These are phyloP conservation scores for Acer campestre DNA, from an alignment of 345 rosid genomes.

Conservation along the genomic window DNA sequence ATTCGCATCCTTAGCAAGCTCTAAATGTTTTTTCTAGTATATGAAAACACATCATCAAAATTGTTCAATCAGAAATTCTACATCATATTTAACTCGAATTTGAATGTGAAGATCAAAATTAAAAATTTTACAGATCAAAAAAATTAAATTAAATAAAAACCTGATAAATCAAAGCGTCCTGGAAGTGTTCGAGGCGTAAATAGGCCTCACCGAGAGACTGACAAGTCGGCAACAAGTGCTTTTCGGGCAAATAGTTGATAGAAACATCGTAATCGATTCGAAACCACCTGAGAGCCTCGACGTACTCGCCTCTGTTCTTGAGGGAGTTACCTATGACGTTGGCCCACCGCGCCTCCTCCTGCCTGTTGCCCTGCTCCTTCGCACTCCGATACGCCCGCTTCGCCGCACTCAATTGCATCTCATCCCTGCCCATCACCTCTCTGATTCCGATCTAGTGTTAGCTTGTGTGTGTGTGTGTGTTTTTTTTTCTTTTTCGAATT, in stretches of 20 bases:
- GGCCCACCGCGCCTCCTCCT: constrained; percentile 97
- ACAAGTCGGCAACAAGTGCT: constrained; percentile 79
- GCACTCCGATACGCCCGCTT: constrained; percentile 68
- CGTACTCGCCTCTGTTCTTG: constrained; percentile 89
- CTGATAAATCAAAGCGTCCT: constrained; percentile 80
- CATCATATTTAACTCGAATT: too few relatives aligned
- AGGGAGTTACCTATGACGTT: constrained; percentile 75
- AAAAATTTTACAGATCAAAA: neutral
- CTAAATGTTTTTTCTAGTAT: constrained; percentile 79
- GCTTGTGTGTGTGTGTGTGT: too few relatives aligned
- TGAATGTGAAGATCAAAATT: neutral
- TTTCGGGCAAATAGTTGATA: constrained; percentile 59
- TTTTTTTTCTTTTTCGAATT: too few relatives aligned
- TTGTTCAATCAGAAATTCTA: neutral
- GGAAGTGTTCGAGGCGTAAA: constrained; percentile 64
- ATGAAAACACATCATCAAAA: neutral
- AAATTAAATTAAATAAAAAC: constrained; percentile 25
- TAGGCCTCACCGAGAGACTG: constrained; percentile 90
- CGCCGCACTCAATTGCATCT: constrained; percentile 47
- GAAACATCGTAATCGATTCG: constrained; percentile 80
- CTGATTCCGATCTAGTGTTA: constrained; percentile 6
- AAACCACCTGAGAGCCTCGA: constrained; percentile 83
- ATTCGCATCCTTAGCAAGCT: constrained; percentile 71
- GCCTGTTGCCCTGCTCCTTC: constrained; percentile 64
- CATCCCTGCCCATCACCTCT: constrained; percentile 51